These are phyloP conservation scores for Melanomma pulvis-pyrius DNA, from an alignment of 495 filamentous ascomycete genomes.

Conservation along the genomic window DNA sequence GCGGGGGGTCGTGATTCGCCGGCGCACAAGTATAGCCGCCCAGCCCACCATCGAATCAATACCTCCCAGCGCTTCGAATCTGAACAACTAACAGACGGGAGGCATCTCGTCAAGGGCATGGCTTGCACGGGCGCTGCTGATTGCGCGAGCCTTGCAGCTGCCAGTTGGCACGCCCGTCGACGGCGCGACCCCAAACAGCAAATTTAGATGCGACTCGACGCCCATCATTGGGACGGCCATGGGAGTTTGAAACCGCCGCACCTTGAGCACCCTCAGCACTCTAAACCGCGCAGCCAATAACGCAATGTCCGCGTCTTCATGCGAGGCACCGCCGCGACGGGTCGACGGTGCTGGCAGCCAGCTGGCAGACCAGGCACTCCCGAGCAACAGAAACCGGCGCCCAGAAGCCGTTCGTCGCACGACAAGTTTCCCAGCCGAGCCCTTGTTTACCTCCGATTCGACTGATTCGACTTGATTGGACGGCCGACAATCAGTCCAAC, in stretches of 20 bases:
- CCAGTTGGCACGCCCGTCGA: not conserved
- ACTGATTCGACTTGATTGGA: not conserved
- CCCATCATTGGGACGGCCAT: slow-evolving; percentile 17
- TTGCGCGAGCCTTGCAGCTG: not conserved
- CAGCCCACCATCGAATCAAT: slow-evolving; percentile 11
- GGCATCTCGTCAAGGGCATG: not conserved
- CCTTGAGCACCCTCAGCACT: slow-evolving; percentile 12
- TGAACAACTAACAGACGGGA: slow-evolving; percentile 8
- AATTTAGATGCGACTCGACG: slow-evolving; percentile 8
- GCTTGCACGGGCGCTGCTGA: slow-evolving; percentile 1
- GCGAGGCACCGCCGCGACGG: not conserved
- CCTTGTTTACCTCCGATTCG: not conserved
- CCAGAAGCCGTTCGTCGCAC: not conserved
- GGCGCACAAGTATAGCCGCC: slow-evolving; percentile 2
- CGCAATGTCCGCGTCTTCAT: not conserved
- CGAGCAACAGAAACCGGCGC: not conserved
- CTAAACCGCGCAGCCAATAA: slow-evolving; percentile 21
- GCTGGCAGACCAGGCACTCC: slow-evolving; percentile 10
- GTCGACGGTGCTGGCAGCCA: not conserved
- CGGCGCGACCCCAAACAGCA: slow-evolving; percentile 9
- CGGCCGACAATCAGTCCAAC: not conserved
- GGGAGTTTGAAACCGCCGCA: slow-evolving; percentile 21
- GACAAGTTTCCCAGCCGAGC: not conserved
- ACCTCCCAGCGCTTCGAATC: slow-evolving; percentile 17
- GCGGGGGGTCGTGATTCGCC: slow-evolving; percentile 15